Evolutionary conservation across 2,329 filamentous ascomycete species (phyloP).

Genomic region (Zasmidium cellare): DNA sequence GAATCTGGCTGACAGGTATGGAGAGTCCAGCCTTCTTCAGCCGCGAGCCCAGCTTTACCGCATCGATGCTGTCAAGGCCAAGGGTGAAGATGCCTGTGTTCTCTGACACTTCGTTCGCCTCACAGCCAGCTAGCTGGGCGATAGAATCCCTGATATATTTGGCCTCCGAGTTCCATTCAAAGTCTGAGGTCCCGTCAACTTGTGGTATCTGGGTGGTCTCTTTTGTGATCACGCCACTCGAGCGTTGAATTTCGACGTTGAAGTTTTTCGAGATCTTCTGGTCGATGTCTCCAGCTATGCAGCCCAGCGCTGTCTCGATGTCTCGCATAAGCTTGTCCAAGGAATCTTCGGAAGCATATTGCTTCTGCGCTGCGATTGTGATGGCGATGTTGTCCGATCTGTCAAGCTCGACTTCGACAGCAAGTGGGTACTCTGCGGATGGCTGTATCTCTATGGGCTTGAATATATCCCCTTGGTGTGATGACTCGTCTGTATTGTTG

Average conservation of each 20-base stretch:
- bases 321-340: conserved; percentile 28
- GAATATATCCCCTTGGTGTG: conserved; percentile 47
- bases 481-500: neutral
- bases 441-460: conserved; percentile 48
- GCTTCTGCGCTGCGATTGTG: conserved; percentile 60
- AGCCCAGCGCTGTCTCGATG: conserved; percentile 14
- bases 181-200: conserved; percentile 37
- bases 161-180: conserved; percentile 62
- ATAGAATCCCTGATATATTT: conserved; percentile 61
- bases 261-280: conserved; percentile 14
- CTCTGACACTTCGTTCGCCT: conserved; percentile 54
- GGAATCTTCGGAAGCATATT: conserved; percentile 33
- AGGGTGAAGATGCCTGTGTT: conserved; percentile 73
- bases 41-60: conserved; percentile 77
- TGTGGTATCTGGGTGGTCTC: conserved; percentile 1
- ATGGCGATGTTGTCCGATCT: conserved; percentile 52
- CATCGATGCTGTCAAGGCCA: conserved; percentile 88
- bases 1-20: conserved; percentile 73
- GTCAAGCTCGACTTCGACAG: conserved; percentile 68
- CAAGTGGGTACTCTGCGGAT: conserved; percentile 70
- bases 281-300: conserved; percentile 9
- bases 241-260: conserved; percentile 4
- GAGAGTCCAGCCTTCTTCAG: conserved; percentile 62
- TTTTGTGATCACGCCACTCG: neutral
- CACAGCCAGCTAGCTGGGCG: conserved; percentile 59